Conservation (phyloP, 2,329 filamentous ascomycete genomes). For the Chalaropsis ovoidea region DNA sequence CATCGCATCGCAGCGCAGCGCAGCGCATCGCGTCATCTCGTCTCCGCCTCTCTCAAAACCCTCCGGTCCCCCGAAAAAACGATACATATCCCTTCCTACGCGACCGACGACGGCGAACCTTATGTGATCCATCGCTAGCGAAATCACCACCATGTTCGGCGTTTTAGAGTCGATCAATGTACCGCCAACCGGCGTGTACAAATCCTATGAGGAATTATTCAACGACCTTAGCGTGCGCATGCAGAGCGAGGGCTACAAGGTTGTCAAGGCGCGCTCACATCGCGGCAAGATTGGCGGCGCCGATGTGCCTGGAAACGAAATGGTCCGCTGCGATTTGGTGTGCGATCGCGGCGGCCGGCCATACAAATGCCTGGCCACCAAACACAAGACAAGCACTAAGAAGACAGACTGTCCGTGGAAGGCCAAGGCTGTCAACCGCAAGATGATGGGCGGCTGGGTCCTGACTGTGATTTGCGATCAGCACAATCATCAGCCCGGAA, state of each 20-base stretch:
- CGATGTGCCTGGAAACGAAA: conserved; percentile 36
- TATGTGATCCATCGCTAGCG: conserved; percentile 13
- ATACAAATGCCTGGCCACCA: conserved; percentile 38
- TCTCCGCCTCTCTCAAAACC: neutral
- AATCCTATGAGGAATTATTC: conserved; percentile 37
- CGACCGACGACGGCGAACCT: conserved; percentile 8
- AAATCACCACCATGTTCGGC: conserved; percentile 36
- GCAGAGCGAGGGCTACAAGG: conserved; percentile 39
- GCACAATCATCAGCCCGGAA: conserved; percentile 39
- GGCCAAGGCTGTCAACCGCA: conserved; percentile 38
- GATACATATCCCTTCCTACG: neutral
- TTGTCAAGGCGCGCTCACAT: conserved; percentile 39
- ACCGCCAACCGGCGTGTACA: conserved; percentile 34
- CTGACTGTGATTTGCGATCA: conserved; percentile 38
- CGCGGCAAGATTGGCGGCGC: conserved; percentile 36
- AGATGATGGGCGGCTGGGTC: conserved; percentile 38
- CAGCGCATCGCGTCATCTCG: conserved; percentile 6
- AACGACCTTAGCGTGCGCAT: conserved; percentile 35
- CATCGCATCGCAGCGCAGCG: conserved; percentile 3
- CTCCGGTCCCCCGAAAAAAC: conserved; percentile 1
- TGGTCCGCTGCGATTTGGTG: conserved; percentile 39
- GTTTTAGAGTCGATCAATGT: conserved; percentile 36
- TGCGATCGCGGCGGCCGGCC: conserved; percentile 38
- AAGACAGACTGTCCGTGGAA: conserved; percentile 41
- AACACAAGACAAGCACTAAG: conserved; percentile 39